Evolutionary conservation across 1,284 basidiomycete species (phyloP), one percentile per base, ranked within the genome.

Genomic region (Apiotrichum akiyoshidainum): DNA sequence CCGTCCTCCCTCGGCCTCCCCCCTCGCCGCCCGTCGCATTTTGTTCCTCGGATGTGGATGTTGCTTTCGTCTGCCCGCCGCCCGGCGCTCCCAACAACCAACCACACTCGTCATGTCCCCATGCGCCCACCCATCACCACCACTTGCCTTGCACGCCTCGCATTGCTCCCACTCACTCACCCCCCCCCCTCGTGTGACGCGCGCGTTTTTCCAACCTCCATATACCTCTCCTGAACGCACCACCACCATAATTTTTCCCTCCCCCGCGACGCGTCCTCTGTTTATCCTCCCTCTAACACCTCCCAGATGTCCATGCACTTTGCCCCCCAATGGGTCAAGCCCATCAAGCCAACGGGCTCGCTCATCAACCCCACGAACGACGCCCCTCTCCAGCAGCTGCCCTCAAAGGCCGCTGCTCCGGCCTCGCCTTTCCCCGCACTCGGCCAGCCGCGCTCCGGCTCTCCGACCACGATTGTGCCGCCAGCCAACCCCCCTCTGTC

Each of bases 401-500:
- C 37, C 14, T 37, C 40, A 46, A 59, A 58, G 52, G 26, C 46
- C 3, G 41, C 58, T 14, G 35, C 58, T 7, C 45, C 67, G 13
- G 51, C 60, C 11, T 65, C 68, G 41, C 69, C 73, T 26, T 76
- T 76, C 66, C 74, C 74, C 4, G 73, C 74, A 13, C 65, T 76
- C 31, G 61, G 66, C n/a, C 62, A 63, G 51, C 57, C 60, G 9
- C 68, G 67, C 51, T 59, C 65, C 22, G 59, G 60, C 17, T 71
- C 69, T 8, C 71, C 67, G 17, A 66, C 69, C 56, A 68, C 67
- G 48, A 45, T 57, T 12, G 52, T 59, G 21, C 55, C 63, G 34
- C 52, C 64, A 55, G 58, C 73, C 78, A 65, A 69, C 52, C 69
- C 63, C 76, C 81, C 63, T 75, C 82, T 64, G 16, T 86, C 87